Evolutionary conservation across 371 early-diverging fungal genomes (phyloP).

Genomic region (Mucor circinelloides): DNA sequence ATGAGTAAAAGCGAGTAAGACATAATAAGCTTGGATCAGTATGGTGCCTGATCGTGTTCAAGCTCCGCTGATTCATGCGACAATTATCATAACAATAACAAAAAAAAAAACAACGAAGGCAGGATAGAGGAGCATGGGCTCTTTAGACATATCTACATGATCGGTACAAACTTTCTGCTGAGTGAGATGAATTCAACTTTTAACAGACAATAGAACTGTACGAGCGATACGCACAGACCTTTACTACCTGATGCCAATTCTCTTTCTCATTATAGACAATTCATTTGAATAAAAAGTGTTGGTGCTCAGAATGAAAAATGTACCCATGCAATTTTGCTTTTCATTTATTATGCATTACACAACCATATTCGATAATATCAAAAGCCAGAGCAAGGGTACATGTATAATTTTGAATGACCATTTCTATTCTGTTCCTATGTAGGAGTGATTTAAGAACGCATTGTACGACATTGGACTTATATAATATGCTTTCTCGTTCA

Average conservation of each 20-base stretch:
- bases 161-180: slow-evolving; percentile 3
- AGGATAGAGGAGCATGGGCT: slow-evolving; percentile 5
- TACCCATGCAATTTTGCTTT: neutral
- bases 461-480: neutral
- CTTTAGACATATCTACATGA: neutral
- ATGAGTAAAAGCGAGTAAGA: too few relatives aligned
- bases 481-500: neutral
- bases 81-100: neutral
- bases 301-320: neutral
- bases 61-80: neutral
- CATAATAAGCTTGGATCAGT: too few relatives aligned
- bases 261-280: neutral
- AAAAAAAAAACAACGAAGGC: neutral
- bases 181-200: neutral
- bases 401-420: neutral
- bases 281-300: neutral
- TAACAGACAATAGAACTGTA: neutral
- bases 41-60: too few relatives aligned
- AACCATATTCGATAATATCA: neutral
- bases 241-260: neutral
- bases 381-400: neutral
- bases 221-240: slow-evolving; percentile 11
- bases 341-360: neutral
- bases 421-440: neutral
- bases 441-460: neutral